Base-by-base conservation (phyloP, 495 filamentous ascomycete genomes). In the Penicillium cinerascens region DNA sequence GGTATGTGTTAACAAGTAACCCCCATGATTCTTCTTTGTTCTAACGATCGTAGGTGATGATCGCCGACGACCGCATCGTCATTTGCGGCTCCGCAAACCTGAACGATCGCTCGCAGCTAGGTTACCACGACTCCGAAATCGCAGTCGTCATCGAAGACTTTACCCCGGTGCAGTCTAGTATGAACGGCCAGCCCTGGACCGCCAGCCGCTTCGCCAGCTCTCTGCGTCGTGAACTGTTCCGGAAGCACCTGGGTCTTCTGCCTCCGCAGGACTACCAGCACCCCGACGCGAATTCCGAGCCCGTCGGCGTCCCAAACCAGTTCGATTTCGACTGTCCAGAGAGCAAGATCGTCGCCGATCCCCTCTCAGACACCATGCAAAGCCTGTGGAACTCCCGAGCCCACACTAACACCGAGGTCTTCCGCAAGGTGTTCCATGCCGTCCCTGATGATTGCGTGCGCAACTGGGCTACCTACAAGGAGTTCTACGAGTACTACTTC, bases 21-120 rank as follows among this genome's bases (percentile, higher is more conserved):
- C 4, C n/a, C 10, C 15, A n/a, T 20, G 6, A 39, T 20, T n/a
- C 10, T 42, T 7, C 25, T 20, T 17, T 6, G 16, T 25, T 16
- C 61, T 69, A 63, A 69, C 58, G 33, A 17, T 1, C 38, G 42
- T 47, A 82, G 76, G 81, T 96, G 33, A 81, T 96, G 55, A 92
- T 97, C 65, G 92, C 92, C 47, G 92, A 97, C 62, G 92, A 97
- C 70, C 80, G 83, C 6, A 72, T 89, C 44, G 92, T 91, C 25
- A 92, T 97, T 65, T 90, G 87, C 70, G 92, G 92, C 43, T 92
- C 88, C 0, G 92, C 92, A 29, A 97, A 97, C 68, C 70, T 97
- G 38, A 97, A 97, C 71, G 92, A 97, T 70, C 87, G 92, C 55
- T 92, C 88, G 18, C 92, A 97, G 68, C 79, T 96, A 15, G 92